These are phyloP conservation scores for Citrus inodora DNA, from an alignment of 345 rosid species.

Conservation along the genomic window DNA sequence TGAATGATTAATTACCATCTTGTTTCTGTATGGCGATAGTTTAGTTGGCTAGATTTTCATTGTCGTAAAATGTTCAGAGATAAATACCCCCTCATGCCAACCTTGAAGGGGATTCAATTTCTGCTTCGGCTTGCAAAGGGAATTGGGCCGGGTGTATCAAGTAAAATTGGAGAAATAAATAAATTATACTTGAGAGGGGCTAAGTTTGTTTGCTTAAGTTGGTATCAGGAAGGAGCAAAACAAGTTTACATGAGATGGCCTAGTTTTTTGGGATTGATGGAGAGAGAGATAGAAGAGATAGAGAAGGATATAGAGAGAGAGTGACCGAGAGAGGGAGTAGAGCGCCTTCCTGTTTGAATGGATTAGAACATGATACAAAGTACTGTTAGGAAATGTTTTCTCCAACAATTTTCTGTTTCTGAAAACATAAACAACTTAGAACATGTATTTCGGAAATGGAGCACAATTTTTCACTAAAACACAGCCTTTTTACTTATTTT, in stretches of 20 bases:
- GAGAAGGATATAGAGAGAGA: neutral
- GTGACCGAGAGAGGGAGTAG: neutral
- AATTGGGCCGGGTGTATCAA: neutral
- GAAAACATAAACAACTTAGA: too few relatives aligned
- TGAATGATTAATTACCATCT: too few relatives aligned
- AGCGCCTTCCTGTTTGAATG: neutral
- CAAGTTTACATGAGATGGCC: neutral
- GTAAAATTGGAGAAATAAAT: neutral
- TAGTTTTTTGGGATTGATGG: neutral
- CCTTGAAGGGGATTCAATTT: neutral
- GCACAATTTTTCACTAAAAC: too few relatives aligned
- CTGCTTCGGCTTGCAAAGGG: neutral
- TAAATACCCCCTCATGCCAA: neutral
- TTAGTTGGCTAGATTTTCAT: too few relatives aligned
- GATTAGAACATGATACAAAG: neutral
- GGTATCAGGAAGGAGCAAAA: neutral
- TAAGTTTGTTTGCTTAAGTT: neutral
- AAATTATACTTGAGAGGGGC: neutral
- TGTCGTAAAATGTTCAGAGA: neutral
- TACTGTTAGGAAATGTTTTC: neutral
- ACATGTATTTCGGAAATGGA: too few relatives aligned
- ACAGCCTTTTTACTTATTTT: too few relatives aligned
- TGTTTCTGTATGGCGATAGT: too few relatives aligned
- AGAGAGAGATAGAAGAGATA: neutral
- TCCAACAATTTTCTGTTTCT: too few relatives aligned